These are phyloP conservation scores for Rhamnella rubrinervis DNA, from an alignment of 331 rosid genomes.

Conservation along the genomic window DNA sequence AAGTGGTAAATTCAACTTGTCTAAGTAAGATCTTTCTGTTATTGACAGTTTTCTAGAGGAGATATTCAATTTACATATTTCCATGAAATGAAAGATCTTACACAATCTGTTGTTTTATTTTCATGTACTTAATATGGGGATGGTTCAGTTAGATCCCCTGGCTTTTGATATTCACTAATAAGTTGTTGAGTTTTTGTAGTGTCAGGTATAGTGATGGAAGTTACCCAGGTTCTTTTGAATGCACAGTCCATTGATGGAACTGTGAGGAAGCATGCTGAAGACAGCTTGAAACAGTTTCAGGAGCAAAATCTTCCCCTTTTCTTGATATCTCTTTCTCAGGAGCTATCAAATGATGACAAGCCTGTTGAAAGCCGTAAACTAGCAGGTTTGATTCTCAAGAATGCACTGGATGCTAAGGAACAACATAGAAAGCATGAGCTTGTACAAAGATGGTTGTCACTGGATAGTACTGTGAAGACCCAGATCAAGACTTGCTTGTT, in stretches of 20 bases:
- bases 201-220: conserved; percentile 50
- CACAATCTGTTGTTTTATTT: no score
- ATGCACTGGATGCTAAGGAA: conserved; percentile 77
- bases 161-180: background rate
- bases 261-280: conserved; percentile 76
- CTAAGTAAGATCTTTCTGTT: no score
- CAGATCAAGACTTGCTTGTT: conserved; percentile 64
- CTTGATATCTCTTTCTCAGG: conserved; percentile 71
- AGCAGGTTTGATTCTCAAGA: conserved; percentile 72
- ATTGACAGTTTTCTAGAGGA: no score
- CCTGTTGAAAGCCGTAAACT: conserved; percentile 66
- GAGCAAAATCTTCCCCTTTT: conserved; percentile 75
- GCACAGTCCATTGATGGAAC: conserved; percentile 77
- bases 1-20: no score
- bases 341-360: conserved; percentile 69
- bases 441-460: conserved; percentile 61
- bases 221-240: conserved; percentile 72
- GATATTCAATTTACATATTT: no score
- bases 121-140: no score
- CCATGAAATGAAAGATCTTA: no score
- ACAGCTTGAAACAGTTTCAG: conserved; percentile 67
- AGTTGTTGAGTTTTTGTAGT: background rate
- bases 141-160: background rate
- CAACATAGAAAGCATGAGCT: conserved; percentile 65
- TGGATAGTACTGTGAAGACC: conserved; percentile 55